Evolutionary conservation across 768 basidiomycete species (phyloP).

Genomic region (Leccinum rimulosum): DNA sequence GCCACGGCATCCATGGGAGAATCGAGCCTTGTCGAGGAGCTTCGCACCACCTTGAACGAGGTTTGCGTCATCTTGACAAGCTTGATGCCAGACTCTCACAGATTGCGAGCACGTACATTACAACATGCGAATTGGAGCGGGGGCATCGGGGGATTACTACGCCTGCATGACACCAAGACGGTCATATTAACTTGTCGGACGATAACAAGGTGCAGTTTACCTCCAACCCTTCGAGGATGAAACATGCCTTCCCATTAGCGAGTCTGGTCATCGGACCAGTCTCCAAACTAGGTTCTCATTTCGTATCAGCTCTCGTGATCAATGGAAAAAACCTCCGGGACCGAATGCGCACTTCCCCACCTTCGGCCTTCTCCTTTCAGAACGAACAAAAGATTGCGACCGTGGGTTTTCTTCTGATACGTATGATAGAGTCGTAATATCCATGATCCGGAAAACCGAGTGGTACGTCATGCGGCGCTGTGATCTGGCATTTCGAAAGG

Average conservation of each 20-base stretch:
- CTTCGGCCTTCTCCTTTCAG: neutral
- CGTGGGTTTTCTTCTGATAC: neutral
- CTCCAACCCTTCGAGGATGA: neutral
- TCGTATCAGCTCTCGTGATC: neutral
- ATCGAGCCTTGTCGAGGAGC: neutral
- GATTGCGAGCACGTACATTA: neutral
- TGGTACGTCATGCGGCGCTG: neutral
- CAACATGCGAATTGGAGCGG: neutral
- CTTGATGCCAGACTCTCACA: neutral
- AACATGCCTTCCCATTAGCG: neutral
- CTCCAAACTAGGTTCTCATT: neutral
- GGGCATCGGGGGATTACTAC: neutral
- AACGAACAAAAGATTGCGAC: neutral
- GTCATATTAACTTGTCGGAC: neutral
- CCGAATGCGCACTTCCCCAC: neutral
- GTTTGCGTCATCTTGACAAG: neutral
- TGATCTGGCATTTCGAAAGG: neutral
- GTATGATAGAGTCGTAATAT: neutral
- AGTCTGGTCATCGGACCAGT: neutral
- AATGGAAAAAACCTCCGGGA: neutral
- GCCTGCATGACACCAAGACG: neutral
- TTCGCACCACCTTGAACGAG: neutral
- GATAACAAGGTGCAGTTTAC: neutral
- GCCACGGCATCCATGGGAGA: neutral
- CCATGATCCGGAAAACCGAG: neutral